Percentiles rank a stretch among this genome's conserved stretches.
Conservation (phyloP, 179 eudicot species). For the Pouteria campechiana region DNA sequence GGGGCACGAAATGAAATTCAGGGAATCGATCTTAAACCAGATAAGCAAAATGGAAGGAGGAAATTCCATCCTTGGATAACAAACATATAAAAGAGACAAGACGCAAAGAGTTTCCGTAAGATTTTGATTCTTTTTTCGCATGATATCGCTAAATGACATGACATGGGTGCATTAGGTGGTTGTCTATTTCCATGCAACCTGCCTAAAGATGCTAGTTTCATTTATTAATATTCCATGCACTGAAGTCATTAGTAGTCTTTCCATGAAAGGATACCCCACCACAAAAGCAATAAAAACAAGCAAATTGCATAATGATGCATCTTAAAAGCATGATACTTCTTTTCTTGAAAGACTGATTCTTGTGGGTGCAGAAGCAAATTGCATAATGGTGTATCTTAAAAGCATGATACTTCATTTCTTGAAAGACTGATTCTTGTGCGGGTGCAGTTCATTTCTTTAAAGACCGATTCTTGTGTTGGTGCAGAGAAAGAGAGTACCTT, state of each 20-base stretch:
- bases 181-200: slow-evolving; percentile 6
- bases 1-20: too few species aligned
- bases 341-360: not conserved
- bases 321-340: not conserved
- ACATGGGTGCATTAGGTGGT: too few species aligned
- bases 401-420: not conserved
- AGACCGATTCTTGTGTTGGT: not conserved
- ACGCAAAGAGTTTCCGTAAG: too few species aligned
- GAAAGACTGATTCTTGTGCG: not conserved
- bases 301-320: not conserved
- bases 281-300: slow-evolving; percentile 4
- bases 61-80: too few species aligned
- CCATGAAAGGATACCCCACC: slow-evolving; percentile 2
- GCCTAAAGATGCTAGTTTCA: slow-evolving; percentile 1
- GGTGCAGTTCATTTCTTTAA: slow-evolving; percentile 1
- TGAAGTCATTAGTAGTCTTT: too few species aligned
- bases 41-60: too few species aligned
- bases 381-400: not conserved
- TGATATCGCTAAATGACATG: too few species aligned
- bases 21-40: too few species aligned
- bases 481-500: slow-evolving; percentile 30
- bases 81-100: too few species aligned
- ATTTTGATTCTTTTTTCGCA: too few species aligned
- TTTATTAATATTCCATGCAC: slow-evolving; percentile 9
- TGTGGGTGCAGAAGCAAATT: not conserved